Percentiles rank a stretch among this genome's conserved stretches.
phyloP scores from a whole-genome alignment of 306 rosid genomes.

The Urtica urens region DNA sequence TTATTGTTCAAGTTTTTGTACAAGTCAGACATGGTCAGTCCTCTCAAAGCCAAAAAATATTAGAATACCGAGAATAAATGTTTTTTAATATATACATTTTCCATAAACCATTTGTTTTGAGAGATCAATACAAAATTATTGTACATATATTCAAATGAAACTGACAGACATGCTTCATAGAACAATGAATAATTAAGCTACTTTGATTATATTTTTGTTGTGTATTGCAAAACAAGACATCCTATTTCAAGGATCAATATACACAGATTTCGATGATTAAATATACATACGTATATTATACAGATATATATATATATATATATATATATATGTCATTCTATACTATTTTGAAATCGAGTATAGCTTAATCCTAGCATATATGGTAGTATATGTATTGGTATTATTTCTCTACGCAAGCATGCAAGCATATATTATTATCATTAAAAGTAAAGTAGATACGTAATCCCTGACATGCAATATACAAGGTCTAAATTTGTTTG shows the following conservation, averaged over 20 bases:
- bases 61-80: constrained; percentile 9
- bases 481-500: neutral
- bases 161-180: constrained; percentile 66
- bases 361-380: no score
- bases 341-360: no score
- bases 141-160: constrained; percentile 30
- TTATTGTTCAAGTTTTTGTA: constrained; percentile 31
- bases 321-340: neutral
- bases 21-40: constrained; percentile 26
- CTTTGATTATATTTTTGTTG: constrained; percentile 22
- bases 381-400: no score
- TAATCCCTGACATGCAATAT: constrained; percentile 9
- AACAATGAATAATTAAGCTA: constrained; percentile 26
- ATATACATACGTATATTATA: no score
- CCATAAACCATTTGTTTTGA: neutral
- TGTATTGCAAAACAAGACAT: constrained; percentile 32
- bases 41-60: constrained; percentile 27
- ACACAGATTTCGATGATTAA: constrained; percentile 25
- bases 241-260: constrained; percentile 20
- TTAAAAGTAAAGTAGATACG: constrained; percentile 5
- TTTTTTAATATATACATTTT: neutral
- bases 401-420: no score
- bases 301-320: no score
- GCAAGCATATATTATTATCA: no score
- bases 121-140: constrained; percentile 14